Evolutionary conservation across 1,284 basidiomycete genomes (phyloP), one percentile per base, ranked within the genome.

Genomic region (Ustilago loliicola): DNA sequence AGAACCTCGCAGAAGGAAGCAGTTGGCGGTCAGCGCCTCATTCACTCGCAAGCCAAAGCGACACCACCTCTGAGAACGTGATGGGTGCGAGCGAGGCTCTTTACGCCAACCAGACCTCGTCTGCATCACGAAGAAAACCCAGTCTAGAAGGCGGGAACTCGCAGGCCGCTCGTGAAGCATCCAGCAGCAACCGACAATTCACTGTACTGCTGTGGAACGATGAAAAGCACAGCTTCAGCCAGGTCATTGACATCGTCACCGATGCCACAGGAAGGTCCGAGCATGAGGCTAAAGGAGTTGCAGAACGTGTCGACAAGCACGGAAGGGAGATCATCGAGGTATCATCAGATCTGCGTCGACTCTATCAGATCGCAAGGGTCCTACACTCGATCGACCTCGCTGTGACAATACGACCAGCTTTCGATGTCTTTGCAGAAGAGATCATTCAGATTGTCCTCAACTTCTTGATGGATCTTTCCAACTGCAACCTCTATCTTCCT

Each of bases 161-260:
- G 21, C 62, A 63, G 9, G 2, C 40, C 11, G 25, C 60, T 10
- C 50, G 56, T 3, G 54, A 59, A 4, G 51, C 63, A 15, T 13
- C 36, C 42, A 57, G 58, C 32, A 61, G 51, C 36, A 77, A 71
- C 40, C 81, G 77, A 15, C 91, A 76, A 92, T 96, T 73, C 90
- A 93, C 93, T 25, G 90, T 98, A 61, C 89, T 97, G 21, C 88
- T 98, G 2, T 98, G 95, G 95, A 96, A 97, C 86, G 96, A 98
- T 87, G 97, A 99, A 87, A 97, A 95, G 81, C 97, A 98, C 87
- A 95, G 94, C 2, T 94, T 93, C 81, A 92, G 93, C 60, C 94
- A 98, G 83, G 92, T 98, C 64, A 93, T 93, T 63, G 91, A 93
- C 74, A 93, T 76, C 27, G 80, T 84, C 55, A 79, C 67, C n/a